These are phyloP conservation scores for Trematosphaeria pertusa DNA, from an alignment of 2,329 filamentous ascomycete species.

Conservation along the genomic window DNA sequence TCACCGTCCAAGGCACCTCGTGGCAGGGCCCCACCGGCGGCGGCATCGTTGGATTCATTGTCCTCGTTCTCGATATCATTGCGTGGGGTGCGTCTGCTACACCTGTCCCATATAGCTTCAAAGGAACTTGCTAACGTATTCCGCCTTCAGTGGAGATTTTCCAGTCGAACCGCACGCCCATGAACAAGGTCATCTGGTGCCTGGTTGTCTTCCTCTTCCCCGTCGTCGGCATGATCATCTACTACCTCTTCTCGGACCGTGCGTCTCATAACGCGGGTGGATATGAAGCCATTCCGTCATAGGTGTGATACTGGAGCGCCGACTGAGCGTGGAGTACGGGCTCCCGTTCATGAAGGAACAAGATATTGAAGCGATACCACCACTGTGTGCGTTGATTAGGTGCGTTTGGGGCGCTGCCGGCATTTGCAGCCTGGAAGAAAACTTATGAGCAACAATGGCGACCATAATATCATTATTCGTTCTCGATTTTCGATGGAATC, in stretches of 20 bases:
- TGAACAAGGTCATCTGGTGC: slow-evolving; percentile 68
- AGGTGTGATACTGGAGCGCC: no score
- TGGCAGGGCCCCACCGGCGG: slow-evolving; percentile 69
- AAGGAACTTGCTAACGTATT: slow-evolving; percentile 19
- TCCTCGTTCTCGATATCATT: slow-evolving; percentile 68
- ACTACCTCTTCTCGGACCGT: slow-evolving; percentile 70
- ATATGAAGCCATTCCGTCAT: slow-evolving; percentile 60
- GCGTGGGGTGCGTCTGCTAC: slow-evolving; percentile 62
- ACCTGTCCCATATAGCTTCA: background rate
- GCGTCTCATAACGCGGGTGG: slow-evolving; percentile 60
- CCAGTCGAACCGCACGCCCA: slow-evolving; percentile 66
- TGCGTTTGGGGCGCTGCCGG: no score
- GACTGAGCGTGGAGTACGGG: background rate
- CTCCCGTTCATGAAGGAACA: background rate
- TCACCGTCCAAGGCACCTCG: slow-evolving; percentile 48
- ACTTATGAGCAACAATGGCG: no score
- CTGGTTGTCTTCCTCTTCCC: slow-evolving; percentile 71
- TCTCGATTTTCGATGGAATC: no score
- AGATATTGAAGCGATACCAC: background rate
- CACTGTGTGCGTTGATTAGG: no score
- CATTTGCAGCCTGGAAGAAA: no score
- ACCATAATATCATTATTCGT: no score
- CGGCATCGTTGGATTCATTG: slow-evolving; percentile 66
- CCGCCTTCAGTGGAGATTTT: slow-evolving; percentile 68
- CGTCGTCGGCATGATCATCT: slow-evolving; percentile 66